These are phyloP conservation scores for Phytophthora pinifolia DNA, from an alignment of 352 stramenopile species.

Conservation along the genomic window DNA sequence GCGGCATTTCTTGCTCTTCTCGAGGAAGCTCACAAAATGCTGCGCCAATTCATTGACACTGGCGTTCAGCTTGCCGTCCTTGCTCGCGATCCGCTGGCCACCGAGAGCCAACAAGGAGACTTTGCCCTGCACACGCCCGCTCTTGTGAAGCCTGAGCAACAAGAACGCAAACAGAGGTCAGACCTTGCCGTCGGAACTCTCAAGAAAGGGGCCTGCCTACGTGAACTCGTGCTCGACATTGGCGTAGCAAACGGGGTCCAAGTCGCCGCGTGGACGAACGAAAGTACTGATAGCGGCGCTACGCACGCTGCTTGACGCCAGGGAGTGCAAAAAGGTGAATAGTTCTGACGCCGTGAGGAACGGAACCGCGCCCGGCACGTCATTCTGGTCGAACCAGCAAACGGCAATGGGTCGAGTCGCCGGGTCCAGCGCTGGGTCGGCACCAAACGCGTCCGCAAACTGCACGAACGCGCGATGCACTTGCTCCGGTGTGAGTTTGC, in stretches of 20 bases:
- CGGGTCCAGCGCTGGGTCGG: slow-evolving; percentile 10
- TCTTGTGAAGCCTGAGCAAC: slow-evolving; percentile 57
- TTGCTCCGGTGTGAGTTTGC: slow-evolving; percentile 44
- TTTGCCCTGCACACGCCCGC: slow-evolving; percentile 54
- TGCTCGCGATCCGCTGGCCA: slow-evolving; percentile 63
- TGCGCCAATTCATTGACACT: slow-evolving; percentile 48
- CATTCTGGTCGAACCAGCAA: slow-evolving; percentile 70
- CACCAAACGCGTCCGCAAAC: slow-evolving; percentile 16
- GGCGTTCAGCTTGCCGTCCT: slow-evolving; percentile 63
- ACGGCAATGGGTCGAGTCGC: slow-evolving; percentile 40
- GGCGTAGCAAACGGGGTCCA: slow-evolving; percentile 64
- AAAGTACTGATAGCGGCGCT: slow-evolving; percentile 58
- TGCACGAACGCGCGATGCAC: slow-evolving; percentile 46
- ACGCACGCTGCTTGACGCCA: slow-evolving; percentile 35
- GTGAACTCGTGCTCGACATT: slow-evolving; percentile 80
- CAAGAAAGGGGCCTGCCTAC: slow-evolving; percentile 35
- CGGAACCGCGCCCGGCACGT: slow-evolving; percentile 40
- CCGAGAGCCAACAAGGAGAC: slow-evolving; percentile 66
- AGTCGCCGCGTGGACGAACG: slow-evolving; percentile 56
- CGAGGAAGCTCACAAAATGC: slow-evolving; percentile 47
- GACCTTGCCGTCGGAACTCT: slow-evolving; percentile 28
- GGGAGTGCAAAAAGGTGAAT: slow-evolving; percentile 42
- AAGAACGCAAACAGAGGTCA: background rate
- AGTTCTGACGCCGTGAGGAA: slow-evolving; percentile 55
- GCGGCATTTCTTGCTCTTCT: slow-evolving; percentile 67